Base-by-base conservation (phyloP, 768 basidiomycete species). In the Lentinula guzmanii region DNA sequence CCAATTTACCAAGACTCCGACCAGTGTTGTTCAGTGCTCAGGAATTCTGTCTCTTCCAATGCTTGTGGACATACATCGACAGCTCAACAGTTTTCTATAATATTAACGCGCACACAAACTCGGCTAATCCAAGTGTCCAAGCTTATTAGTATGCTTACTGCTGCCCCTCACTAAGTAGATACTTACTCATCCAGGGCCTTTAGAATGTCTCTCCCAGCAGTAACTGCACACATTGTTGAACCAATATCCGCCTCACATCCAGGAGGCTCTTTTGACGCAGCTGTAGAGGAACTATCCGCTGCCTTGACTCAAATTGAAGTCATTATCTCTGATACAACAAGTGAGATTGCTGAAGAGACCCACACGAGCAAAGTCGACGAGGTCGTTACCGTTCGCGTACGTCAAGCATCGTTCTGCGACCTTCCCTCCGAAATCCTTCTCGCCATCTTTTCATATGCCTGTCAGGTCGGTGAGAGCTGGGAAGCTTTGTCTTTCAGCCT, bases 361-460 rank as follows among this genome's bases (percentile, higher is more conserved):
- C 24, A 21, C 28, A 43, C n/a, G 6, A 7, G 15, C 3, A 21
- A 16, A 8, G 8, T 5, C 13, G 31, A 31, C 15, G 18, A 13
- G 10, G 7, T 31, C 9, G 8, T 11, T 7, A 11, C 53, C 11
- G 2, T 16, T 41, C 53, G n/a, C 8, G 18, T 24, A 45, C 21
- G 24, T 3, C 18, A 5, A 42, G 55, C 55, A 1, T 21, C 37
- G 10, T 42, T 56, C 41, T 13, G 37, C n/a, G 28, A 56, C 28
- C 55, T 56, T 11, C 55, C 55, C 13, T 28, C 41, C 21, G 55
- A 56, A 43, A 56, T 56, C 11, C 55, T 56, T 15, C 55, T 56
- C 21, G 24, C 41, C 28, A 56, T 56, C 2, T 56, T 56, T 33
- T n/a, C 18, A 42, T 31, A 56, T 56, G 41, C 55, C 24, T 42